phyloP scores from a whole-genome alignment of 176 grass and related monocot species.

The Triticum monococcum region DNA sequence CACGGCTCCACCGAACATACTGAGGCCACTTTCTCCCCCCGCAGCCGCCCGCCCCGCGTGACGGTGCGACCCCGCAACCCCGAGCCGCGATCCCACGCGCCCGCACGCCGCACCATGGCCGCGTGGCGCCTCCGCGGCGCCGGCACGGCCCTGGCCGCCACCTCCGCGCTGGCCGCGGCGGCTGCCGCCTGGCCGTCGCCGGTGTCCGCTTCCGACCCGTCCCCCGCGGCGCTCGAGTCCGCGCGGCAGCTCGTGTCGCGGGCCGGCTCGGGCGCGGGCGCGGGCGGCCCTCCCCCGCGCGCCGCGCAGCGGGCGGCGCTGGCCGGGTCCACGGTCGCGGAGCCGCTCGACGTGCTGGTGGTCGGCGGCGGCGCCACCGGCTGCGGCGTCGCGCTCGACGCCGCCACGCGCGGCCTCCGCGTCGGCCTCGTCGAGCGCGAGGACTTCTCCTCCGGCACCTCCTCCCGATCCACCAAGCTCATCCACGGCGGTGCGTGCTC shows the following conservation, averaged over 20 bases:
- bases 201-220: conserved; percentile 36
- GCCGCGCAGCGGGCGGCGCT: conserved; percentile 61
- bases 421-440: conserved; percentile 94
- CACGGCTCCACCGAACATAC: neutral
- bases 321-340: conserved; percentile 46
- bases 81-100: neutral
- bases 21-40: neutral
- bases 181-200: conserved; percentile 11
- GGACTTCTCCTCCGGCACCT: conserved; percentile 95
- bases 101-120: conserved; percentile 32
- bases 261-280: conserved; percentile 25
- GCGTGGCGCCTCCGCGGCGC: conserved; percentile 55
- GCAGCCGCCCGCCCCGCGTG: neutral
- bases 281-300: conserved; percentile 43
- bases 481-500: conserved; percentile 77
- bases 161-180: conserved; percentile 34
- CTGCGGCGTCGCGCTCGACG: conserved; percentile 81
- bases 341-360: conserved; percentile 79
- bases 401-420: conserved; percentile 76
- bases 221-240: conserved; percentile 29
- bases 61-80: neutral
- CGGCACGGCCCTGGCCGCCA: conserved; percentile 54
- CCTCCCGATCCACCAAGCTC: conserved; percentile 91
- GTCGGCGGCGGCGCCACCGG: conserved; percentile 83
- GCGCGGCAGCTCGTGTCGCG: conserved; percentile 37